Percentiles rank a stretch among this genome's conserved stretches.
phyloP scores from a whole-genome alignment of 2,329 filamentous ascomycete genomes.

The Alternaria triticimaculans region DNA sequence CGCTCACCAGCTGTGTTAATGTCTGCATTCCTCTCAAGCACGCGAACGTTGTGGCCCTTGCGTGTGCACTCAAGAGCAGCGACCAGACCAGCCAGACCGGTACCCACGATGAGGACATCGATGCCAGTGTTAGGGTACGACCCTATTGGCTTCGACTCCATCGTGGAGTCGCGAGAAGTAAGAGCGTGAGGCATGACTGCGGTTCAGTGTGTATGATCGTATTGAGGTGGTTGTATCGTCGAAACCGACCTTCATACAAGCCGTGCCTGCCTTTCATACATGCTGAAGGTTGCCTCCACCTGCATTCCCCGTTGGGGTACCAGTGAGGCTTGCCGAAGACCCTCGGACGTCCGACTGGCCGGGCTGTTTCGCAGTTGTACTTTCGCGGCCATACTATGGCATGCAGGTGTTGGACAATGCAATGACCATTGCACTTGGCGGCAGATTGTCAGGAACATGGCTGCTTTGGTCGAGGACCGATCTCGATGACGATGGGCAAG shows the following conservation, averaged over 20 bases:
- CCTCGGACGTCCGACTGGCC: constrained; percentile 24
- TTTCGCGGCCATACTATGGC: neutral
- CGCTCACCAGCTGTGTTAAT: constrained; percentile 60
- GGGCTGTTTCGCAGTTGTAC: constrained; percentile 14
- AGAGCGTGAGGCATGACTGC: constrained; percentile 49
- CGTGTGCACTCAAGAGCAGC: constrained; percentile 49
- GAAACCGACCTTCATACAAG: constrained; percentile 2
- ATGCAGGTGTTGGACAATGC: constrained; percentile 4
- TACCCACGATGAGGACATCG: constrained; percentile 50
- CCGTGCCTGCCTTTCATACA: constrained; percentile 13
- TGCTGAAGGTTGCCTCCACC: constrained; percentile 18
- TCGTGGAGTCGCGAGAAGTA: constrained; percentile 56
- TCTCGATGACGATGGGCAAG: constrained; percentile 17
- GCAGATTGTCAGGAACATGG: constrained; percentile 16
- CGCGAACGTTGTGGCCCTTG: constrained; percentile 50
- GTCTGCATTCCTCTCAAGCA: constrained; percentile 53
- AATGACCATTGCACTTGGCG: constrained; percentile 22
- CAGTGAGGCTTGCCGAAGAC: constrained; percentile 26
- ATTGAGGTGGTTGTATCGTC: constrained; percentile 11
- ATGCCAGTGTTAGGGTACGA: constrained; percentile 56
- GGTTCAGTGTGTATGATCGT: constrained; percentile 1
- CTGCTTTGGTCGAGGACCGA: constrained; percentile 14
- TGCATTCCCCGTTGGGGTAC: constrained; percentile 27
- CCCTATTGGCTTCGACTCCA: constrained; percentile 58
- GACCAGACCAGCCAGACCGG: constrained; percentile 48